Conservation (phyloP, 108 stramenopile species). For the Pseudonitzschia pungens region DNA sequence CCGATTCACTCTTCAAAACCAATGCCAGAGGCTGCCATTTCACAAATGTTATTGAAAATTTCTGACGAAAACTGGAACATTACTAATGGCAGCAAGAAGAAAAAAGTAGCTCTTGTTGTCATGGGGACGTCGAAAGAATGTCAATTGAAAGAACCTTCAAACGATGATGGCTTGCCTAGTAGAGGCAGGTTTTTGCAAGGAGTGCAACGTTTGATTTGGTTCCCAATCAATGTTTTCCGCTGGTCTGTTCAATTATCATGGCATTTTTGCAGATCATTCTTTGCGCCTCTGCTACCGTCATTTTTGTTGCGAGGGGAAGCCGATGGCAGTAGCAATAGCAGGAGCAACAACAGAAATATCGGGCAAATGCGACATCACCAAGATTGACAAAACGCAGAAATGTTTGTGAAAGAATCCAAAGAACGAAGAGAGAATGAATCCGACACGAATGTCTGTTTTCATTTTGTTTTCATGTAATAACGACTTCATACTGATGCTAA, state of each 20-base stretch:
- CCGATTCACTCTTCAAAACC: neutral
- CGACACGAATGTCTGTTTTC: no score
- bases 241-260: neutral
- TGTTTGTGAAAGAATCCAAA: neutral
- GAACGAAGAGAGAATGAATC: neutral
- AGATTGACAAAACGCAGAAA: neutral
- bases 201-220: neutral
- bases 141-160: slow-evolving; percentile 1
- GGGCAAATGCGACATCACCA: neutral
- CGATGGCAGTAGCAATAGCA: neutral
- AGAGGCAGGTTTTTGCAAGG: neutral
- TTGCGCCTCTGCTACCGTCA: slow-evolving; percentile 7
- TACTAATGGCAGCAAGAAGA: neutral
- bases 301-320: neutral
- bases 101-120: slow-evolving; percentile 13
- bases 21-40: neutral
- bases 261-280: neutral
- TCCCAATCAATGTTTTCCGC: neutral
- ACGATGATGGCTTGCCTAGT: neutral
- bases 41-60: neutral
- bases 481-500: no score
- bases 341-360: neutral
- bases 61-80: slow-evolving; percentile 1
- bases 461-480: no score
- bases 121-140: slow-evolving; percentile 9